phyloP scores from a whole-genome alignment of 768 basidiomycete species.

The Thelephora ganbajun region DNA sequence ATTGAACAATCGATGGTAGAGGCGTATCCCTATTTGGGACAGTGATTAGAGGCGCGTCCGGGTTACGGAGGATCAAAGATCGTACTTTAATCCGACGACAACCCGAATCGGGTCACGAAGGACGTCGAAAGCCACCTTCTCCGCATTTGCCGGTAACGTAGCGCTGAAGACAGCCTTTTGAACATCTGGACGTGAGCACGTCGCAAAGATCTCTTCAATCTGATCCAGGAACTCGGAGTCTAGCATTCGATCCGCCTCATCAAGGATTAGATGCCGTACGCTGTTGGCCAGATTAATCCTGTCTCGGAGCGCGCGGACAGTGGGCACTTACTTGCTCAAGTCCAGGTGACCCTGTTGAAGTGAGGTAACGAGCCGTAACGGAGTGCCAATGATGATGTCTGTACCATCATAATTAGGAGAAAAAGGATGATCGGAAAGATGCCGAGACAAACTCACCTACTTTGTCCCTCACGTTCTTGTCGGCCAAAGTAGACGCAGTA shows the following conservation, averaged over 20 bases:
- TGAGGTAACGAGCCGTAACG: constrained; percentile 74
- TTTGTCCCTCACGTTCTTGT: constrained; percentile 60
- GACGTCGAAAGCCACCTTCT: constrained; percentile 79
- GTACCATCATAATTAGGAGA: background rate
- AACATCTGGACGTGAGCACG: constrained; percentile 52
- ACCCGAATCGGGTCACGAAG: constrained; percentile 78
- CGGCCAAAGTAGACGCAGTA: constrained; percentile 68
- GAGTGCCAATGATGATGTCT: constrained; percentile 92
- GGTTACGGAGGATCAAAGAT: constrained; percentile 5
- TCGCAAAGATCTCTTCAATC: constrained; percentile 72
- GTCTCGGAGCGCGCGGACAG: background rate
- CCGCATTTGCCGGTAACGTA: constrained; percentile 79
- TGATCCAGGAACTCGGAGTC: constrained; percentile 83
- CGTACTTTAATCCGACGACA: constrained; percentile 93
- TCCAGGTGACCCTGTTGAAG: constrained; percentile 54
- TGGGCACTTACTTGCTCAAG: constrained; percentile 49
- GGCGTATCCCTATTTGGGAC: constrained; percentile 67
- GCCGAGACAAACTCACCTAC: constrained; percentile 41
- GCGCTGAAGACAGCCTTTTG: constrained; percentile 93
- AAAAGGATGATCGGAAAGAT: background rate
- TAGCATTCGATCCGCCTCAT: constrained; percentile 86
- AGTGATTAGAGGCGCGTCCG: background rate
- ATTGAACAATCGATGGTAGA: constrained; percentile 78
- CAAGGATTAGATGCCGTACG: constrained; percentile 74
- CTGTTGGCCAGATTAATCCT: constrained; percentile 24